A percentile compares a stretch with the other conserved stretches of the same genome.
Evolutionary conservation across 768 basidiomycete species (phyloP).

Genomic region (Suillus alpinus): DNA sequence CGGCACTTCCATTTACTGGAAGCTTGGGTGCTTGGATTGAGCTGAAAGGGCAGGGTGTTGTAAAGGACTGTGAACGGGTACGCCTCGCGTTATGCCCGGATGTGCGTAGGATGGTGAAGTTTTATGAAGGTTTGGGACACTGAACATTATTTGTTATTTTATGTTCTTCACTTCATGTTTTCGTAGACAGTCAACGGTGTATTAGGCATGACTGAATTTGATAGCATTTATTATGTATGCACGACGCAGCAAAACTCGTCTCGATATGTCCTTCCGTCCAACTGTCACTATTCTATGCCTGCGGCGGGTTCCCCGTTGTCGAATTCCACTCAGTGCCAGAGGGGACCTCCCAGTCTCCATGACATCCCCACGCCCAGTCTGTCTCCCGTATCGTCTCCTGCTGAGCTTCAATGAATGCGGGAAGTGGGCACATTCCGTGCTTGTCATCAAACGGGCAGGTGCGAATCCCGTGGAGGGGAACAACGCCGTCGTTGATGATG

Average conservation of each 20-base stretch:
- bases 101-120: slow-evolving; percentile 53
- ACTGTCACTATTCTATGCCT: not conserved
- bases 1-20: slow-evolving; percentile 28
- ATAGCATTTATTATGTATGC: not conserved
- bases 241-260: not conserved
- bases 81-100: slow-evolving; percentile 68
- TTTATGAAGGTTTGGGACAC: slow-evolving; percentile 49
- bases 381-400: slow-evolving; percentile 60
- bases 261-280: not conserved
- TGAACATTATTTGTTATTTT: not conserved
- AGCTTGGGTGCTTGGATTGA: slow-evolving; percentile 57
- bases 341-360: slow-evolving; percentile 66
- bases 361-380: slow-evolving; percentile 76
- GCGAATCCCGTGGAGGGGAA: slow-evolving; percentile 72
- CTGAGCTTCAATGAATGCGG: slow-evolving; percentile 68
- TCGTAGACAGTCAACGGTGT: not conserved
- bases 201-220: not conserved
- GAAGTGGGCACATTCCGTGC: slow-evolving; percentile 70
- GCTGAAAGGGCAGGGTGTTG: slow-evolving; percentile 43
- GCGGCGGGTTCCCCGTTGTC: not conserved
- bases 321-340: not conserved
- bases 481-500: slow-evolving; percentile 86
- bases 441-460: slow-evolving; percentile 62
- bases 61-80: slow-evolving; percentile 63
- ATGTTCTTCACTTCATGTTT: not conserved